Base-by-base conservation (phyloP, 1,284 basidiomycete genomes). In the Ustilago esculenta region DNA sequence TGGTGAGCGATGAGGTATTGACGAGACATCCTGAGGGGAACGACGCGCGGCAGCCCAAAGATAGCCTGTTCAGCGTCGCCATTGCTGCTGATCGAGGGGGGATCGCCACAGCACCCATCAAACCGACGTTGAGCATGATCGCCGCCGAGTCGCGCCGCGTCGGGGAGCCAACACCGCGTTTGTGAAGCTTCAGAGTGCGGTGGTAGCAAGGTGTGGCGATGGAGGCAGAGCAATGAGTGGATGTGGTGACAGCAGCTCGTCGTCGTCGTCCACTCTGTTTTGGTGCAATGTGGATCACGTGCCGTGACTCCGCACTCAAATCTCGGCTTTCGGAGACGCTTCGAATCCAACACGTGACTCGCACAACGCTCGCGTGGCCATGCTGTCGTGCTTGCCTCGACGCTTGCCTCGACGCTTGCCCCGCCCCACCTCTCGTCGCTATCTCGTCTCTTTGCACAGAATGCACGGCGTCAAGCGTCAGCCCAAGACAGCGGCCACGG, bases 381-480 rank as follows among this genome's bases (percentile, higher is more conserved):
- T 50, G 20, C 32, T 17, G 17, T n/a, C n/a, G n/a, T n/a, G n/a
- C n/a, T n/a, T n/a, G n/a, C n/a, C n/a, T n/a, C n/a, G n/a, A n/a
- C n/a, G n/a, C 23, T 23, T 17, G 2, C 37, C 9, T 18, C 27
- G 20, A 6, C 29, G 21, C 30, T n/a, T 24, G 18, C 17, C 20
- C 24, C 8, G 4, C 24, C 24, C 23, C 24, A 14, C 11, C 32
- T 25, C 21, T 27, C 24, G 10, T 12, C 5, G 6, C 17, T 34
- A 15, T 23, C 29, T 43, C 34, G 6, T 20, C 10, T 15, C 30
- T 18, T 42, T 30, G 15, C 3, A 37, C 23, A 41, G 37, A 29
- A 72, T 73, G 70, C 70, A 73, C 49, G 70, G 68, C 30, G 72
- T 73, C 47, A 73, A 73, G 44, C 47, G 72, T 10, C 42, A 46